phyloP scores from a whole-genome alignment of 495 filamentous ascomycete genomes.

The Podospora australis region DNA sequence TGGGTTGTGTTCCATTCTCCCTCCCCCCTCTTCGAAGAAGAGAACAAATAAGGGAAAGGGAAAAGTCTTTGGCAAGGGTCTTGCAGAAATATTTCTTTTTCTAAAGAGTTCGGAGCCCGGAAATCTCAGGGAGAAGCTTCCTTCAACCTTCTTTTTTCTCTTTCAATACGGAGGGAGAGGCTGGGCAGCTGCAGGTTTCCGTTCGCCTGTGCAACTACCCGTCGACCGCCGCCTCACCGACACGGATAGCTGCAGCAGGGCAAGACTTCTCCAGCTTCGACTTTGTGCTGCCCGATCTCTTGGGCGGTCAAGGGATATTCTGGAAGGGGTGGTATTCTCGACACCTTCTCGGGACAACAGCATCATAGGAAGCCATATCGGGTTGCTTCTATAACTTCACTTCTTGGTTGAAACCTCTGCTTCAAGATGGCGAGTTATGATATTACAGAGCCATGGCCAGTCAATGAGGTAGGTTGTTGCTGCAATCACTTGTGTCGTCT shows the following conservation, averaged over 20 bases:
- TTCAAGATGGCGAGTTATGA: slow-evolving; percentile 37
- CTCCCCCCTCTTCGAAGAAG: neutral
- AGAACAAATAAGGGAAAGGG: neutral
- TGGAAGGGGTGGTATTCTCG: neutral
- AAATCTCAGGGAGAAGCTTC: no score
- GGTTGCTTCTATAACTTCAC: neutral
- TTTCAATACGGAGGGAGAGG: neutral
- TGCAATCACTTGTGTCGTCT: neutral
- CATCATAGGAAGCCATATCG: no score
- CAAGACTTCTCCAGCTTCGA: neutral
- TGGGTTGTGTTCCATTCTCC: neutral
- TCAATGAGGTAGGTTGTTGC: slow-evolving; percentile 65
- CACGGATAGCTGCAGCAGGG: slow-evolving; percentile 3
- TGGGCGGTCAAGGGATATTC: no score
- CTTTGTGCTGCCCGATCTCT: neutral
- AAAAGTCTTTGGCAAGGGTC: neutral
- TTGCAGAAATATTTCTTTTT: neutral
- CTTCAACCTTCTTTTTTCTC: neutral
- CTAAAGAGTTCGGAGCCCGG: neutral
- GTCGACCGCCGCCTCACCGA: slow-evolving; percentile 15
- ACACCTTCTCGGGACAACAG: no score
- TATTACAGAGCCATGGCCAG: slow-evolving; percentile 47
- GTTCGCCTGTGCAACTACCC: slow-evolving; percentile 24
- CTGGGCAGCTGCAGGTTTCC: slow-evolving; percentile 21
- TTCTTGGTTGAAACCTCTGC: neutral